phyloP scores from a whole-genome alignment of 345 rosid genomes.

The thale cress (Arabidopsis thaliana) region TAIR10.1 NC_003075.7:13821001-13821500 shows the following conservation, averaged over 20 bases:
- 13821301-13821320: slow-evolving; percentile 92
- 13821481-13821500: background rate
- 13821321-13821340: slow-evolving; percentile 88
- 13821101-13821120: slow-evolving; percentile 34
- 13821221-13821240: slow-evolving; percentile 6
- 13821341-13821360: slow-evolving; percentile 84
- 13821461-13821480: slow-evolving; percentile 36
- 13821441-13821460: slow-evolving; percentile 92
- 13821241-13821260: slow-evolving; percentile 4
- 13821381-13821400: slow-evolving; percentile 87
- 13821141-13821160: slow-evolving; percentile 26
- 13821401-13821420: slow-evolving; percentile 92
- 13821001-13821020: background rate
- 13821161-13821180: background rate
- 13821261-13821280: slow-evolving; percentile 70
- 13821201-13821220: background rate
- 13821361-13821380: slow-evolving; percentile 92
- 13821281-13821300: slow-evolving; percentile 82
- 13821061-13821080: slow-evolving; percentile 36
- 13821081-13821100: slow-evolving; percentile 2
- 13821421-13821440: slow-evolving; percentile 88
- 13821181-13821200: slow-evolving; percentile 3
- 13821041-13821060: background rate
- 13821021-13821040: slow-evolving; percentile 32
- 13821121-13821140: slow-evolving; percentile 15